phyloP scores from a whole-genome alignment of 768 basidiomycete species.

The Suillus fuscotomentosus region DNA sequence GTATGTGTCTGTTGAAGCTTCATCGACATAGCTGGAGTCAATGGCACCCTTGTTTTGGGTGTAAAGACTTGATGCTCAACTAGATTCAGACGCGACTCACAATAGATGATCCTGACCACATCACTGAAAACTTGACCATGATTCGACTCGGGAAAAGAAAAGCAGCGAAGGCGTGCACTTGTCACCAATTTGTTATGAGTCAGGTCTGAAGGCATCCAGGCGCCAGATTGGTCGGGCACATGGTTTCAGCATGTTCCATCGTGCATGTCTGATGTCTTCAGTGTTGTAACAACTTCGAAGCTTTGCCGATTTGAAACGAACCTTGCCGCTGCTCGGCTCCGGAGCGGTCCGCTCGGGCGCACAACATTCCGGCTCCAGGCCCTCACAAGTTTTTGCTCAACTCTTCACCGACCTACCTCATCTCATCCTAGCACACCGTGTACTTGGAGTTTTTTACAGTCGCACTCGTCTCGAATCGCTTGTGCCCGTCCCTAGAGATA shows the following conservation, averaged over 20 bases:
- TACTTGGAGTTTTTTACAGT: no score
- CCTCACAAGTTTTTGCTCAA: no score
- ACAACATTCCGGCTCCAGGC: no score
- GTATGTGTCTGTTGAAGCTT: conserved; percentile 4
- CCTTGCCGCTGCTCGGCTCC: no score
- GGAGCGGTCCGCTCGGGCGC: no score
- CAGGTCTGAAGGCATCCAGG: not conserved
- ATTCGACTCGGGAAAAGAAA: not conserved
- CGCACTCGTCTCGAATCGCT: no score
- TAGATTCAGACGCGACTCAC: not conserved
- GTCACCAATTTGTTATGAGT: not conserved
- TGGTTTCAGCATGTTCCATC: not conserved
- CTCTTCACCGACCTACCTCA: no score
- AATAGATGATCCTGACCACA: not conserved
- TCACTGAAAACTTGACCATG: not conserved
- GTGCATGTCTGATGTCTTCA: no score
- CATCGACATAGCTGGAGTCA: not conserved
- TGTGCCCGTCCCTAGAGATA: no score
- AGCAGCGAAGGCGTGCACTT: not conserved
- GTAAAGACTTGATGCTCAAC: not conserved
- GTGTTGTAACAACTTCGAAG: no score
- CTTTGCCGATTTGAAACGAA: no score
- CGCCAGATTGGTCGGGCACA: not conserved
- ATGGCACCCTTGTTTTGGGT: not conserved
- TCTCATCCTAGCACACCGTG: no score